These are phyloP conservation scores for Alternaria sp. DNA, from an alignment of 2,329 filamentous ascomycete species.

Conservation along the genomic window DNA sequence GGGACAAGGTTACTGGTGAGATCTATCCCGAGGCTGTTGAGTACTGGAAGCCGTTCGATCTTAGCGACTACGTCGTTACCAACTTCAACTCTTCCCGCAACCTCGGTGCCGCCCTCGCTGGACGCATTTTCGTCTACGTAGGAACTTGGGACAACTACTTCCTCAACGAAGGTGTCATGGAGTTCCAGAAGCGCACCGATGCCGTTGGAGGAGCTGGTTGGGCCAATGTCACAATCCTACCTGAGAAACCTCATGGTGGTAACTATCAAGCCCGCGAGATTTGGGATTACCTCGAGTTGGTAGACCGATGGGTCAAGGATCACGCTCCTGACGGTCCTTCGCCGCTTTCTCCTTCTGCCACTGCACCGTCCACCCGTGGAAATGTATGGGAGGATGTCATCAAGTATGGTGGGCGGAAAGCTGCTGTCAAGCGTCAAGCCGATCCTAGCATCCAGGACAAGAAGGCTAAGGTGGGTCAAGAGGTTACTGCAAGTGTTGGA, in stretches of 20 bases:
- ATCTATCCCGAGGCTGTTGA: constrained; percentile 50
- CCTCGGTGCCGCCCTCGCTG: constrained; percentile 44
- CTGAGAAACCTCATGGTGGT: constrained; percentile 44
- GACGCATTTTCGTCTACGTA: constrained; percentile 49
- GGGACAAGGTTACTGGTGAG: constrained; percentile 53
- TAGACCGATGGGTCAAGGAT: constrained; percentile 42
- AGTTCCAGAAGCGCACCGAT: constrained; percentile 48
- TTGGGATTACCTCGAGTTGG: constrained; percentile 49
- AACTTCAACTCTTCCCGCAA: constrained; percentile 47
- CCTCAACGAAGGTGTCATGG: constrained; percentile 49
- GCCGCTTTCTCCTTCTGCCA: constrained; percentile 34
- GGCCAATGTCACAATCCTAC: constrained; percentile 50
- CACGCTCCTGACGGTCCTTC: constrained; percentile 44
- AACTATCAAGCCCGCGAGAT: constrained; percentile 43
- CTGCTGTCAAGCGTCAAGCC: constrained; percentile 46
- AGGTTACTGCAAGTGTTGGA: constrained; percentile 35
- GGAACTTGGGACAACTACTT: constrained; percentile 49
- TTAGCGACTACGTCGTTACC: constrained; percentile 43
- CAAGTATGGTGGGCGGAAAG: constrained; percentile 41
- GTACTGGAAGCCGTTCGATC: constrained; percentile 50
- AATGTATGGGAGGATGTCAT: constrained; percentile 50
- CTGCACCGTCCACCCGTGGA: constrained; percentile 33
- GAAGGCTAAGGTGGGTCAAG: constrained; percentile 12
- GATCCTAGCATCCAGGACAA: constrained; percentile 30
- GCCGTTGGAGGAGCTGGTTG: constrained; percentile 45